A percentile compares a stretch with the other conserved stretches of the same genome.
phyloP scores from a whole-genome alignment of 495 filamentous ascomycete genomes.

The Poronia punctata region DNA sequence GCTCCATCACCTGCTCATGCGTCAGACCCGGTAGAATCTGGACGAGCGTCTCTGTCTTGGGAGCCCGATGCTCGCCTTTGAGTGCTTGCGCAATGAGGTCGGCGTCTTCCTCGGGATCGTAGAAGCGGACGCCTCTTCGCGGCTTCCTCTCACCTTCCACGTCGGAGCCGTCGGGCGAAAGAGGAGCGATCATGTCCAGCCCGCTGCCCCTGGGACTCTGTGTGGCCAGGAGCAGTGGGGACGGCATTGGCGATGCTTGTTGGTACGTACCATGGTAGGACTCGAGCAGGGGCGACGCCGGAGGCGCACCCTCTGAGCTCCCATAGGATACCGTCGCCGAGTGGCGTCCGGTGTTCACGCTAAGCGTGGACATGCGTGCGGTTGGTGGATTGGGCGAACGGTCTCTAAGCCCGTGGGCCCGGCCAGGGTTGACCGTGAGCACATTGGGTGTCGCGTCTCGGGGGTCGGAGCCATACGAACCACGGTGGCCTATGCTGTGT shows the following conservation, averaged over 20 bases:
- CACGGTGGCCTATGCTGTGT: slow-evolving; percentile 16
- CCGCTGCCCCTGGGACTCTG: slow-evolving; percentile 26
- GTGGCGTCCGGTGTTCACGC: slow-evolving; percentile 35
- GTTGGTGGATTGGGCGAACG: slow-evolving; percentile 43
- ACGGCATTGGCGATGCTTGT: slow-evolving; percentile 90
- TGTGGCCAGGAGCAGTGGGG: slow-evolving; percentile 50
- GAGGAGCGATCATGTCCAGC: slow-evolving; percentile 27
- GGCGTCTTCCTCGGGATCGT: slow-evolving; percentile 76
- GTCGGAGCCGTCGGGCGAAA: slow-evolving; percentile 39
- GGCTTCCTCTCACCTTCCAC: slow-evolving; percentile 28
- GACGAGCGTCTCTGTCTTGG: slow-evolving; percentile 64
- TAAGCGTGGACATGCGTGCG: slow-evolving; percentile 39
- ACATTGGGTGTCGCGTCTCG: slow-evolving; percentile 23
- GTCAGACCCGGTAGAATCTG: slow-evolving; percentile 77
- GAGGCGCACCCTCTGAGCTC: slow-evolving; percentile 49
- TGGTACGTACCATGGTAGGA: slow-evolving; percentile 94
- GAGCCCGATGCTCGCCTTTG: slow-evolving; percentile 54
- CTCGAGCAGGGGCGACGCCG: slow-evolving; percentile 79
- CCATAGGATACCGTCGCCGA: slow-evolving; percentile 35
- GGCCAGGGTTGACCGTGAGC: slow-evolving; percentile 33
- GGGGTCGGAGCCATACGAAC: slow-evolving; percentile 23
- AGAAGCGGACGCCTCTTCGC: slow-evolving; percentile 56
- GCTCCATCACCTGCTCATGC: slow-evolving; percentile 75
- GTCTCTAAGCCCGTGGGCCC: slow-evolving; percentile 26
- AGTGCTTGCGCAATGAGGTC: slow-evolving; percentile 67